phyloP scores from a whole-genome alignment of 352 stramenopile genomes.

The Globisporangium yorkense region DNA sequence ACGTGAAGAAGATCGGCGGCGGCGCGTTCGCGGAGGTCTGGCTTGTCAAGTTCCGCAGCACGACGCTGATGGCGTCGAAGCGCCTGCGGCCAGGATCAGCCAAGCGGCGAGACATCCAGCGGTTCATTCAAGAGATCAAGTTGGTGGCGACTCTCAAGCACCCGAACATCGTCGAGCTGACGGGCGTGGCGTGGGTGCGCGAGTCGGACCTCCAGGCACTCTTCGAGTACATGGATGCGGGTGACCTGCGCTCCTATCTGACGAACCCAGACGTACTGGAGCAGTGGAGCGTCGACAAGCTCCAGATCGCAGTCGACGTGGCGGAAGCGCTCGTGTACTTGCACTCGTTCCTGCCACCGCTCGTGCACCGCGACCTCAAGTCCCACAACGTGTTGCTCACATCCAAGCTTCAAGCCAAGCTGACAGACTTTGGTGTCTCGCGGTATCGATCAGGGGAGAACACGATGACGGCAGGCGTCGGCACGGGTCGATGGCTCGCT shows the following conservation, averaged over 20 bases:
- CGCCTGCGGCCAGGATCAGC: slow-evolving; percentile 21
- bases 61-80: slow-evolving; percentile 18
- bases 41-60: slow-evolving; percentile 6
- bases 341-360: slow-evolving; percentile 51
- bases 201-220: neutral
- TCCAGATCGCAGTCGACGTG: neutral
- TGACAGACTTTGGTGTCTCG: slow-evolving; percentile 56
- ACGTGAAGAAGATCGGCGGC: slow-evolving; percentile 17
- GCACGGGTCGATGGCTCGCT: neutral
- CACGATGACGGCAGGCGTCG: neutral
- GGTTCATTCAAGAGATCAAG: neutral
- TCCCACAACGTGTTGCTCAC: slow-evolving; percentile 46
- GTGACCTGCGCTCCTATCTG: neutral
- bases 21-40: slow-evolving; percentile 2
- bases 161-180: neutral
- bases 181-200: neutral
- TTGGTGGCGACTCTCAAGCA: neutral
- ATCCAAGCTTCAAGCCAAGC: slow-evolving; percentile 19
- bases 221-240: neutral
- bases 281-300: neutral
- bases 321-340: slow-evolving; percentile 38
- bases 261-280: too few relatives aligned
- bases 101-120: neutral
- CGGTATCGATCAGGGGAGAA: neutral
- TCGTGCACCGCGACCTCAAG: slow-evolving; percentile 59